Conservation (phyloP, 768 basidiomycete species). For the Termitomyces sp. region DNA sequence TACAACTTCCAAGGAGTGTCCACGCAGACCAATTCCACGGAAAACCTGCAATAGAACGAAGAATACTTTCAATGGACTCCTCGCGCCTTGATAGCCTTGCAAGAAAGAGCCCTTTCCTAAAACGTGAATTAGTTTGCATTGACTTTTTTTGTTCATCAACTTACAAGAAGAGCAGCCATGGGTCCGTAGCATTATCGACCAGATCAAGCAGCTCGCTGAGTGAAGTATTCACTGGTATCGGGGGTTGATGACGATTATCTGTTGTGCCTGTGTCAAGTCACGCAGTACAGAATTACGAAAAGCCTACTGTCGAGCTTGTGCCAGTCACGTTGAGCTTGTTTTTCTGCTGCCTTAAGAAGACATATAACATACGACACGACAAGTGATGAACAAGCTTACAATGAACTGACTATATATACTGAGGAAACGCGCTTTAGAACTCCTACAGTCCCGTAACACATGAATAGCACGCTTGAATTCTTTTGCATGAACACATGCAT, state of each 20-base stretch:
- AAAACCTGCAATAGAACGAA: conserved; percentile 70
- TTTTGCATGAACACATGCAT: conserved; percentile 66
- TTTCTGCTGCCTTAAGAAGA: conserved; percentile 69
- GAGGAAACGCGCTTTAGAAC: conserved; percentile 72
- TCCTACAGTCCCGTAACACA: conserved; percentile 57
- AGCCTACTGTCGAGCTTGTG: conserved; percentile 72
- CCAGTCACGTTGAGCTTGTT: conserved; percentile 78
- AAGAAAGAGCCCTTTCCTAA: conserved; percentile 80
- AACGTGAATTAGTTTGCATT: conserved; percentile 3
- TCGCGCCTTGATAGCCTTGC: conserved; percentile 73
- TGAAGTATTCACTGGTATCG: conserved; percentile 56
- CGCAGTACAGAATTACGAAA: not conserved
- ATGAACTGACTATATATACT: conserved; percentile 78
- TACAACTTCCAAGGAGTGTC: conserved; percentile 72
- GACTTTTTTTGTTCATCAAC: conserved; percentile 17
- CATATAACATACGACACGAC: conserved; percentile 1
- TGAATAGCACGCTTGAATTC: conserved; percentile 75
- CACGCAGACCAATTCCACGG: conserved; percentile 98
- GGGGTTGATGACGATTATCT: conserved; percentile 70
- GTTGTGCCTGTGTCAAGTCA: conserved; percentile 4
- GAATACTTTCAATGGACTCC: conserved; percentile 77
- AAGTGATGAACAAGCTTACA: conserved; percentile 43
- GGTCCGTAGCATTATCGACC: conserved; percentile 59
- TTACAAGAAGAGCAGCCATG: conserved; percentile 83
- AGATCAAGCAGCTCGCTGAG: conserved; percentile 54